Evolutionary conservation across 1,284 basidiomycete genomes (phyloP).

Genomic region (Agaricales sp.): DNA sequence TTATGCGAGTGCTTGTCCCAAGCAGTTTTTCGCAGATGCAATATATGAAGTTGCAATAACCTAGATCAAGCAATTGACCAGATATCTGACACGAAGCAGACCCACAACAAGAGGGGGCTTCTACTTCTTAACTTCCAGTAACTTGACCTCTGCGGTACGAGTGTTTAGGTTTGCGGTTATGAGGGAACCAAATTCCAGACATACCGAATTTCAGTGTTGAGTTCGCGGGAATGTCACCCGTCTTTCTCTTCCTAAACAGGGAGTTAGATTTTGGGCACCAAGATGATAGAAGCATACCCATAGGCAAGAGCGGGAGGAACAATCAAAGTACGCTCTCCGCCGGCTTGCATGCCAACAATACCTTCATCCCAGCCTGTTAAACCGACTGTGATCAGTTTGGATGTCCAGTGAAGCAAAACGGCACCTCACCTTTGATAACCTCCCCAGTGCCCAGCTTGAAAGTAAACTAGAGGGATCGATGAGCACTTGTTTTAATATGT

Average conservation of each 20-base stretch:
- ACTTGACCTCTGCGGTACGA: slow-evolving; percentile 55
- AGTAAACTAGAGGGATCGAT: slow-evolving; percentile 47
- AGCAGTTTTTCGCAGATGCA: no score
- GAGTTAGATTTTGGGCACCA: neutral
- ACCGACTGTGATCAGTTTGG: slow-evolving; percentile 4
- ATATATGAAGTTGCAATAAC: slow-evolving; percentile 18
- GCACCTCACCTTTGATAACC: slow-evolving; percentile 73
- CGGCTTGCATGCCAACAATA: slow-evolving; percentile 85
- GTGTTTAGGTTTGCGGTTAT: slow-evolving; percentile 13
- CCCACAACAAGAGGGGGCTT: no score
- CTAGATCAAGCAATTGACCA: slow-evolving; percentile 18
- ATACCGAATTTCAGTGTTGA: slow-evolving; percentile 66
- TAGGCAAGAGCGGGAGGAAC: slow-evolving; percentile 68
- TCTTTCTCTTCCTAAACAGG: slow-evolving; percentile 28
- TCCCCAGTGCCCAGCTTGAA: slow-evolving; percentile 85
- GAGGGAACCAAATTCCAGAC: slow-evolving; percentile 21
- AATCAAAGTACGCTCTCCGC: slow-evolving; percentile 79
- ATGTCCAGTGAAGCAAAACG: slow-evolving; percentile 1
- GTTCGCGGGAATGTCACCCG: slow-evolving; percentile 48
- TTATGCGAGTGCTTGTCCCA: slow-evolving; percentile 1
- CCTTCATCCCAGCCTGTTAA: slow-evolving; percentile 81
- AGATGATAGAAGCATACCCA: slow-evolving; percentile 28
- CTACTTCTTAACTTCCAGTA: slow-evolving; percentile 47
- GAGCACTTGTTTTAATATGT: neutral
- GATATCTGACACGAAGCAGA: slow-evolving; percentile 1